A percentile compares a stretch with the other conserved stretches of the same genome.
These are phyloP conservation scores for Gossypium bickii DNA, from an alignment of 345 rosid species.

Conservation along the genomic window DNA sequence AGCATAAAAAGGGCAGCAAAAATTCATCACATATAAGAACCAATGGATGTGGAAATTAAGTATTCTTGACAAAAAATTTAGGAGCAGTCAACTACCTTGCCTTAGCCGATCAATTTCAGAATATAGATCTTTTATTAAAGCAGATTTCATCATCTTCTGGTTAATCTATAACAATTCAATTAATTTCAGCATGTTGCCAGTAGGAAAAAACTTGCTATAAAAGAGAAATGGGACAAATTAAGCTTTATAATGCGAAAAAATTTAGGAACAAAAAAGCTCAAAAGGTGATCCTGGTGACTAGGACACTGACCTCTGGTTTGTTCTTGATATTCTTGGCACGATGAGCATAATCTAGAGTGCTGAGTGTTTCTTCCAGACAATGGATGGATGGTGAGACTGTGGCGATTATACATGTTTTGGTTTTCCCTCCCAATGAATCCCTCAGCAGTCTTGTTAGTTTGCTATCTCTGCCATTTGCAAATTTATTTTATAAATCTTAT, in stretches of 20 bases:
- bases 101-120: constrained; percentile 92
- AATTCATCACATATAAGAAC: constrained; percentile 14
- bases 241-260: constrained; percentile 9
- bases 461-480: constrained; percentile 70
- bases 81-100: constrained; percentile 57
- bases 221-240: constrained; percentile 8
- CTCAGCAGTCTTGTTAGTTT: constrained; percentile 91
- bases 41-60: background rate
- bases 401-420: constrained; percentile 98
- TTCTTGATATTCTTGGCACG: constrained; percentile 98
- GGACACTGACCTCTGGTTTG: constrained; percentile 77
- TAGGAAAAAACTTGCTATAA: background rate
- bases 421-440: constrained; percentile 97
- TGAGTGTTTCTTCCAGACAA: constrained; percentile 95
- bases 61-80: background rate
- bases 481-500: constrained; percentile 17
- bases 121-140: constrained; percentile 88
- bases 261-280: constrained; percentile 7
- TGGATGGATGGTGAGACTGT: constrained; percentile 88
- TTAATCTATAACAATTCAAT: constrained; percentile 56
- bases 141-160: constrained; percentile 99
- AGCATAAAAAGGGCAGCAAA: constrained; percentile 3
- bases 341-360: constrained; percentile 93
- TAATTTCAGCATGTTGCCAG: constrained; percentile 16
- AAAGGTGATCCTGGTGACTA: background rate